Conservation (phyloP, 164 flowering plant genomes). For the Vitis rupestris region DNA sequence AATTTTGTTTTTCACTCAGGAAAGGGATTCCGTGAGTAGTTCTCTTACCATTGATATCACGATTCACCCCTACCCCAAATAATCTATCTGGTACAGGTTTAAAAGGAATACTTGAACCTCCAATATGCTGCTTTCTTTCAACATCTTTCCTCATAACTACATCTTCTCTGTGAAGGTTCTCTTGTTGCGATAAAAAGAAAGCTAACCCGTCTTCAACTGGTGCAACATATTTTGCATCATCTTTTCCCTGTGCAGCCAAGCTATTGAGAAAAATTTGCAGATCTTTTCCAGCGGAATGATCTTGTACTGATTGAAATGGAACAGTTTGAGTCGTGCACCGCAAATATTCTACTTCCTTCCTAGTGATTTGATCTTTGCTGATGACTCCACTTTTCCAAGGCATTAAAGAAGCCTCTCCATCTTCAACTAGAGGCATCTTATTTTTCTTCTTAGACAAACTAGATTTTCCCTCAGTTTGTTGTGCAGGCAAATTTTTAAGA, state of each 20-base stretch:
- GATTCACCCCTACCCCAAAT: background rate
- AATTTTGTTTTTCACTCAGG: constrained; percentile 18
- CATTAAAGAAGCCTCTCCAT: constrained; percentile 16
- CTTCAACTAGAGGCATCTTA: constrained; percentile 27
- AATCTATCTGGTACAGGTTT: constrained; percentile 14
- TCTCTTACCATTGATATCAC: constrained; percentile 12
- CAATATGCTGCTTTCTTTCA: constrained; percentile 9
- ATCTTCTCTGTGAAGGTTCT: constrained; percentile 12
- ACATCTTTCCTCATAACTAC: constrained; percentile 12
- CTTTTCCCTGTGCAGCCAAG: constrained; percentile 14
- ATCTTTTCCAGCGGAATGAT: constrained; percentile 15
- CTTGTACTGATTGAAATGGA: constrained; percentile 14
- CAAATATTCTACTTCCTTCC: constrained; percentile 17
- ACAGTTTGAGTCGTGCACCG: constrained; percentile 5
- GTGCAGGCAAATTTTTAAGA: constrained; percentile 15
- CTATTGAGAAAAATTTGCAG: constrained; percentile 22
- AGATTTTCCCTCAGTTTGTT: constrained; percentile 11
- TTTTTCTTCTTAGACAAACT: constrained; percentile 27
- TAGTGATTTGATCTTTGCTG: constrained; percentile 10
- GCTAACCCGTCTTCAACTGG: constrained; percentile 7
- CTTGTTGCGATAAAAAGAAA: constrained; percentile 14
- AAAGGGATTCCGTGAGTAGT: constrained; percentile 6
- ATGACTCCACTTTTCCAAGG: constrained; percentile 18
- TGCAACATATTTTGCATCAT: constrained; percentile 12
- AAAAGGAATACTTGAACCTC: constrained; percentile 13